These are phyloP conservation scores for Collybiopsis luxurians DNA, from an alignment of 768 basidiomycete genomes.

Conservation along the genomic window DNA sequence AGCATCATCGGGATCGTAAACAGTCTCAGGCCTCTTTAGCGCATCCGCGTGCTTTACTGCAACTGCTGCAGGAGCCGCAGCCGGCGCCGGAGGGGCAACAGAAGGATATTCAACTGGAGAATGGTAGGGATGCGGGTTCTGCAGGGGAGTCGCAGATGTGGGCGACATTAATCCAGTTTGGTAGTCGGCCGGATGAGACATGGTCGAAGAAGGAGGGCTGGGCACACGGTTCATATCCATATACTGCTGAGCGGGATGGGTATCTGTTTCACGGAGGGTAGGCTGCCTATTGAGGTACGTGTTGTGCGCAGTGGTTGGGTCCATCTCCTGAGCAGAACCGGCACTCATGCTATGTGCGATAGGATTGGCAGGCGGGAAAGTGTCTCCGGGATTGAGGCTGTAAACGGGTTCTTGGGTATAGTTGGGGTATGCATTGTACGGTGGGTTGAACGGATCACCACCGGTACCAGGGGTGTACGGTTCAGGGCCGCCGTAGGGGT, in stretches of 20 bases:
- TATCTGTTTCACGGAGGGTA: not conserved
- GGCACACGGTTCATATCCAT: constrained; percentile 4
- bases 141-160: not conserved
- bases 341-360: not conserved
- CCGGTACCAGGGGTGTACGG: not conserved
- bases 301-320: not conserved
- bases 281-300: constrained; percentile 7
- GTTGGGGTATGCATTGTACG: not conserved
- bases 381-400: not conserved
- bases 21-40: constrained; percentile 44
- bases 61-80: not conserved
- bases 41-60: constrained; percentile 10
- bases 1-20: constrained; percentile 65
- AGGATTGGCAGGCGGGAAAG: not conserved
- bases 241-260: not conserved
- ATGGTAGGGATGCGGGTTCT: not conserved
- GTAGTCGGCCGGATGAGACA: not conserved
- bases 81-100: not conserved
- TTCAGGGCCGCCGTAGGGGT: not conserved
- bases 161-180: not conserved
- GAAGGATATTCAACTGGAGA: not conserved
- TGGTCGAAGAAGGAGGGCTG: constrained; percentile 2
- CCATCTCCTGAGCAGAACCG: not conserved
- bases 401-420: constrained; percentile 4
- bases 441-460: not conserved